Base-by-base conservation (phyloP, 1,284 basidiomycete species). In the Tremellales sp. region DNA sequence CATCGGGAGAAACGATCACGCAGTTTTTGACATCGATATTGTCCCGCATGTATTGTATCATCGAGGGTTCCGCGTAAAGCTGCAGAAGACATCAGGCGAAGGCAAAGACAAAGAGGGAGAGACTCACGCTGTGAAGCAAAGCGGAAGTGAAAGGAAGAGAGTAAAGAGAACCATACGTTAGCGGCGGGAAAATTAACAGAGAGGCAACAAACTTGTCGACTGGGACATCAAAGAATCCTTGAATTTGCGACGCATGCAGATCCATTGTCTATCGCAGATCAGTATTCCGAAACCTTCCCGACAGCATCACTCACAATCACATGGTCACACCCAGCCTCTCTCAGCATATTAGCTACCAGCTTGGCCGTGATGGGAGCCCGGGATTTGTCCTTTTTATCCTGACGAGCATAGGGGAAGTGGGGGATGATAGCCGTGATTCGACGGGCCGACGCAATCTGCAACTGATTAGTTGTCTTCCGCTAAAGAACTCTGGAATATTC, bases 301-400 rank as follows among this genome's bases (percentile, higher is more conserved):
- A 16, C 3, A 5, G 6, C 19, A 33, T 25, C 19, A 79, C 91
- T 77, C 73, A 95, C 93, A 58, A 97, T 94, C 65, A 99, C 86
- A 78, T 98, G 95, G 75, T 98, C 94, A 68, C 94, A 97, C 3
- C 95, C 95, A 21, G 92, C 87, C 72, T 86, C 90, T 68, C 93
- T 87, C 56, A 99, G 80, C 94, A 99, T 98, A 75, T 98, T 98
- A 50, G 95, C 95, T 21, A 99, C 91, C 27, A 99, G 81, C 73
- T 98, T 98, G 42, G 95, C 95, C 3, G 94, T 94, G 68, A 99
- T 99, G 36, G 95, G 95, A 16, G 95, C 95, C 45, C 95, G 81
- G 60, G 88, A 93, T 77, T 98, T 98, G 80, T 99, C 95, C 76
- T 98, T 99, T 75, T 98, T 98, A 78, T 99, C 95, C 75, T 99